These are phyloP conservation scores for Triangularia setosa DNA, from an alignment of 2,329 filamentous ascomycete species.

Conservation along the genomic window DNA sequence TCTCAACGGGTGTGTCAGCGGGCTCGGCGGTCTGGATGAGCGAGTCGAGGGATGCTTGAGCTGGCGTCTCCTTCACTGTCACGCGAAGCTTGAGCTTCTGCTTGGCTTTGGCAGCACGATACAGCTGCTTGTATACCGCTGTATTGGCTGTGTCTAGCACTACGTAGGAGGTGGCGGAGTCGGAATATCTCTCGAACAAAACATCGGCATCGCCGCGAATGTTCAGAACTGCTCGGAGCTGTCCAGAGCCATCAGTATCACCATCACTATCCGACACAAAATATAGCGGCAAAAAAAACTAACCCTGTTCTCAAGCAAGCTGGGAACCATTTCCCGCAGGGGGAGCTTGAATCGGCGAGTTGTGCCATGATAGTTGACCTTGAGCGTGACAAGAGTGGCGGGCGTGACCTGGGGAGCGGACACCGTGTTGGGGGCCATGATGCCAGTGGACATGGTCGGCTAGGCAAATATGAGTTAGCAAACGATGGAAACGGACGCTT, in stretches of 20 bases:
- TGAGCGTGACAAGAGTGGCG: slow-evolving; percentile 78
- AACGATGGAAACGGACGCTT: slow-evolving; percentile 5
- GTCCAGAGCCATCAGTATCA: not conserved
- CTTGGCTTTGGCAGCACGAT: slow-evolving; percentile 95
- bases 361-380: slow-evolving; percentile 72
- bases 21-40: slow-evolving; percentile 14
- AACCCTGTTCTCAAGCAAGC: slow-evolving; percentile 79
- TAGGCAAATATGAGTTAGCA: slow-evolving; percentile 1
- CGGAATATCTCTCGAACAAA: slow-evolving; percentile 88
- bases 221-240: slow-evolving; percentile 68
- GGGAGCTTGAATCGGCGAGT: slow-evolving; percentile 86
- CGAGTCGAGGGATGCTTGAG: slow-evolving; percentile 29
- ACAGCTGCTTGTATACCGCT: slow-evolving; percentile 92
- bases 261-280: too few species aligned
- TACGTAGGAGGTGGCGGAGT: slow-evolving; percentile 80
- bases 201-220: slow-evolving; percentile 60
- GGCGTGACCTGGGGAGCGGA: slow-evolving; percentile 38
- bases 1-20: slow-evolving; percentile 9
- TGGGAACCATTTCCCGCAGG: slow-evolving; percentile 74
- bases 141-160: slow-evolving; percentile 72
- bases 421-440: slow-evolving; percentile 31
- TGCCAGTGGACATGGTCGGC: not conserved
- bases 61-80: slow-evolving; percentile 40
- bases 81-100: slow-evolving; percentile 89
- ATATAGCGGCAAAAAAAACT: slow-evolving; percentile 34